phyloP scores from a whole-genome alignment of 1,139 yeast genomes.

The Kluyveromyces sp. region DNA sequence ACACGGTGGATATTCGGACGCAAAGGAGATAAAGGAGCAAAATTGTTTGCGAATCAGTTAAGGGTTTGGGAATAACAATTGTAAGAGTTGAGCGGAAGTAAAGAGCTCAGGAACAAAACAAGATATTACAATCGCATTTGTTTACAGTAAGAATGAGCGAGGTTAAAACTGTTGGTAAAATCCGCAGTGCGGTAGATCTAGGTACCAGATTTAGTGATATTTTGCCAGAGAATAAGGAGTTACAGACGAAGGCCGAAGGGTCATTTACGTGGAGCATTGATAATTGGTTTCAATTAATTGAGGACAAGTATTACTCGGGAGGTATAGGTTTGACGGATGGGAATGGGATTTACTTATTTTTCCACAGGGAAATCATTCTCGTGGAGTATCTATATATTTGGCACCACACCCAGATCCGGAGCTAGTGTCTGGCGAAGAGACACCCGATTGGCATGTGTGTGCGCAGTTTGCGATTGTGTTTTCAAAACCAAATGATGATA shows the following conservation, averaged over 20 bases:
- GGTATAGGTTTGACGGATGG: constrained; percentile 57
- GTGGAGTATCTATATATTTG: constrained; percentile 51
- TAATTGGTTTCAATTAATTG: constrained; percentile 50
- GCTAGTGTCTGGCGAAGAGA: constrained; percentile 21
- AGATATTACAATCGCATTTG: no score
- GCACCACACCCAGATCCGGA: constrained; percentile 35
- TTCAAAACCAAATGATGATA: constrained; percentile 68
- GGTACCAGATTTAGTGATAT: constrained; percentile 25
- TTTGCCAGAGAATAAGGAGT: constrained; percentile 31
- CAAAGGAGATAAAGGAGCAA: no score
- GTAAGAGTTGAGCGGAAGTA: no score
- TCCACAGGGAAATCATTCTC: constrained; percentile 60
- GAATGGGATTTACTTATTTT: constrained; percentile 71
- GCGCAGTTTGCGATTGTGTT: constrained; percentile 83
- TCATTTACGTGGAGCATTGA: constrained; percentile 66
- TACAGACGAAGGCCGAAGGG: constrained; percentile 29
- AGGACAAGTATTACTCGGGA: constrained; percentile 39
- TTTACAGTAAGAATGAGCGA: not conserved
- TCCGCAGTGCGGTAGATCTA: constrained; percentile 16
- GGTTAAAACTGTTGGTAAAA: not conserved
- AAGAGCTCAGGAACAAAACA: no score
- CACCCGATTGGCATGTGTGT: constrained; percentile 69
- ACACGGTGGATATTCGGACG: no score
- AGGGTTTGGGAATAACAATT: no score
- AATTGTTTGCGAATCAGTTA: no score